Percentiles rank a stretch among this genome's conserved stretches.
Conservation (phyloP, 768 basidiomycete species). For the Boletus sp. region DNA sequence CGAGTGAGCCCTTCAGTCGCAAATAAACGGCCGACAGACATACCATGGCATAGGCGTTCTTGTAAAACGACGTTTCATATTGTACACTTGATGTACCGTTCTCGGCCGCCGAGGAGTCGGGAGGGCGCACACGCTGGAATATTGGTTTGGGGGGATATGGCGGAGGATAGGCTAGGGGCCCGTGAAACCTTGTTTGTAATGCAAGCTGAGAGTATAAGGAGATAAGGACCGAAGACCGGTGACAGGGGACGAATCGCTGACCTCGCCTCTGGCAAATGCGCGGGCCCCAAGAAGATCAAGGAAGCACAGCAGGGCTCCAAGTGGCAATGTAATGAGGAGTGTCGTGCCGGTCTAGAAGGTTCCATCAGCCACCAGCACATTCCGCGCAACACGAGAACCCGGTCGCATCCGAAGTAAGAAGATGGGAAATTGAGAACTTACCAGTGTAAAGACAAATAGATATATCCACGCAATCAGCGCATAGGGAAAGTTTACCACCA, state of each 20-base stretch:
- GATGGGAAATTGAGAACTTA: conserved; percentile 36
- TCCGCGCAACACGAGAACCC: conserved; percentile 1
- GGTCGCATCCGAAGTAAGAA: neutral
- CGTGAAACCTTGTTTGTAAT: conserved; percentile 70
- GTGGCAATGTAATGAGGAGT: conserved; percentile 72
- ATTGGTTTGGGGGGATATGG: conserved; percentile 72
- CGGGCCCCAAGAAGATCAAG: conserved; percentile 74
- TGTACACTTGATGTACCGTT: conserved; percentile 38
- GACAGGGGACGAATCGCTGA: conserved; percentile 26
- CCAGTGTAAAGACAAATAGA: conserved; percentile 78
- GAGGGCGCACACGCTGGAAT: conserved; percentile 61
- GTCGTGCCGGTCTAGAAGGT: conserved; percentile 67
- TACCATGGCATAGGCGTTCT: conserved; percentile 80
- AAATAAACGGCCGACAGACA: conserved; percentile 18
- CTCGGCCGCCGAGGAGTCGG: conserved; percentile 51
- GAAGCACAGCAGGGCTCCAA: conserved; percentile 78
- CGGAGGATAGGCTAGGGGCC: conserved; percentile 57
- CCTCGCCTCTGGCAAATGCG: conserved; percentile 69
- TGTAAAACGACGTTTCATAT: conserved; percentile 73
- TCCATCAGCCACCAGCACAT: conserved; percentile 18
- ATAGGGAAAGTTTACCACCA: conserved; percentile 76
- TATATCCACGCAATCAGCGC: conserved; percentile 77
- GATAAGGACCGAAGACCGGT: conserved; percentile 11
- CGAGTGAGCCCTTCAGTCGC: conserved; percentile 6
- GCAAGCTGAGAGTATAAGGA: conserved; percentile 44